These are phyloP conservation scores for Wickerhamomyces chaumierensis DNA, from an alignment of 805 yeast species.

Conservation along the genomic window DNA sequence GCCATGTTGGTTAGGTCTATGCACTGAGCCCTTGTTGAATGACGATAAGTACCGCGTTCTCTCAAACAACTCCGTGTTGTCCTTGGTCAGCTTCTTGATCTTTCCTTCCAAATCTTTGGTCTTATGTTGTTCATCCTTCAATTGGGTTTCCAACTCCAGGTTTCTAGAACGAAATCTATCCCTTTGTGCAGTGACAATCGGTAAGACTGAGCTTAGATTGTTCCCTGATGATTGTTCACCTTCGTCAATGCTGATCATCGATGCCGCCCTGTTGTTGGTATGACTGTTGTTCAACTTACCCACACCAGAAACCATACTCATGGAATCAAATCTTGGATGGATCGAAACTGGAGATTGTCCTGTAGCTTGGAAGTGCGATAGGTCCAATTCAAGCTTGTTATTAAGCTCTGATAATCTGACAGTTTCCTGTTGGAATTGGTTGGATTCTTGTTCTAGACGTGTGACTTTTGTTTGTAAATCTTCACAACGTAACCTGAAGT, in stretches of 20 bases:
- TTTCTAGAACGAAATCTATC: slow-evolving; percentile 83
- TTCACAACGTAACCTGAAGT: slow-evolving; percentile 47
- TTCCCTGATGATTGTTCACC: slow-evolving; percentile 10
- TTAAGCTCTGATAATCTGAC: slow-evolving; percentile 35
- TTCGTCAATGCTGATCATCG: slow-evolving; percentile 31
- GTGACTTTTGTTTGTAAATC: slow-evolving; percentile 30
- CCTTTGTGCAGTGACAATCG: slow-evolving; percentile 88
- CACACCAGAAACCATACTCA: slow-evolving; percentile 57
- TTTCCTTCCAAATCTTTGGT: slow-evolving; percentile 56
- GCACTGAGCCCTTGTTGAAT: slow-evolving; percentile 20
- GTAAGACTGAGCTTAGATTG: slow-evolving; percentile 47
- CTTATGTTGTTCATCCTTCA: slow-evolving; percentile 42
- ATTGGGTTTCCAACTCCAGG: slow-evolving; percentile 73
- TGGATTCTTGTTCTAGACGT: slow-evolving; percentile 27
- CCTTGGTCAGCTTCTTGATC: slow-evolving; percentile 50
- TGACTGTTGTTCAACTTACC: background rate
- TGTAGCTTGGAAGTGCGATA: slow-evolving; percentile 52
- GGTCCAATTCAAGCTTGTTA: slow-evolving; percentile 60
- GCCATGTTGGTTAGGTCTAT: slow-evolving; percentile 10
- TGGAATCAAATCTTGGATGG: slow-evolving; percentile 35
- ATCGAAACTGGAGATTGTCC: slow-evolving; percentile 5
- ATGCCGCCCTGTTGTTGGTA: slow-evolving; percentile 24
- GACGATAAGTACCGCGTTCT: slow-evolving; percentile 58
- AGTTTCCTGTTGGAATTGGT: slow-evolving; percentile 25
- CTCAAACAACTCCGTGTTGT: slow-evolving; percentile 73